These are phyloP conservation scores for Calocybe gangraenosa DNA, from an alignment of 768 basidiomycete species.

Conservation along the genomic window DNA sequence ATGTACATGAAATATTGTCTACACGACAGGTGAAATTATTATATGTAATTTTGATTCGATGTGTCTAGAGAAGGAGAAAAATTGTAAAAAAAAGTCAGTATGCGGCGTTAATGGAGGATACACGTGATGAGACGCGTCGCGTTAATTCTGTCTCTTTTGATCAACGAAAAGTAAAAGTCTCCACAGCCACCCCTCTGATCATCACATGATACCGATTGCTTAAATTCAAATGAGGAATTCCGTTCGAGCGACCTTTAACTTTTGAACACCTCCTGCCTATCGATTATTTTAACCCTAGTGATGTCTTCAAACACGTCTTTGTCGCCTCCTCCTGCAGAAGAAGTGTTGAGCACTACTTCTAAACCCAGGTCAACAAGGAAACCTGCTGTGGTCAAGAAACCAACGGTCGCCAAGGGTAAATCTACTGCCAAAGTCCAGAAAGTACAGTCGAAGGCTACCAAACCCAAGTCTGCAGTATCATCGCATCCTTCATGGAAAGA, in stretches of 20 bases:
- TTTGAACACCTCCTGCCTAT: no score
- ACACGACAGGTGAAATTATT: no score
- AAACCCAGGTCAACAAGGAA: slow-evolving; percentile 19
- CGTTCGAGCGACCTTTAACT: no score
- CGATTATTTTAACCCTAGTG: slow-evolving; percentile 5
- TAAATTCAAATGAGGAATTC: no score
- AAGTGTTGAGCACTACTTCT: no score
- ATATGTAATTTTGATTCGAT: no score
- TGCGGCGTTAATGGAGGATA: no score
- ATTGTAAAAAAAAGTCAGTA: no score
- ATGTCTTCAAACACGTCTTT: slow-evolving; percentile 24
- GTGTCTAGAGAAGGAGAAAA: no score
- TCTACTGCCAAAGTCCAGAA: slow-evolving; percentile 25
- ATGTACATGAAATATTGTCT: no score
- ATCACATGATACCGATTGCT: slow-evolving; percentile 24
- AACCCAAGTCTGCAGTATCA: slow-evolving; percentile 20
- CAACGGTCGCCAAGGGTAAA: slow-evolving; percentile 13
- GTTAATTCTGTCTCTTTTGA: slow-evolving; percentile 5
- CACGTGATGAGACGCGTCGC: no score
- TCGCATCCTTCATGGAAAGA: slow-evolving; percentile 53
- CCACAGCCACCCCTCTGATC: slow-evolving; percentile 34
- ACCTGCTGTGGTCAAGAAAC: slow-evolving; percentile 17
- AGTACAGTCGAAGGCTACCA: slow-evolving; percentile 20
- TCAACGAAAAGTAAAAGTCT: slow-evolving; percentile 36
- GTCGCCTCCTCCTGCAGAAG: slow-evolving; percentile 17